A percentile compares a stretch with the other conserved stretches of the same genome.
Conservation (phyloP, 257 asterid species). For the Salvia hispanica region DNA sequence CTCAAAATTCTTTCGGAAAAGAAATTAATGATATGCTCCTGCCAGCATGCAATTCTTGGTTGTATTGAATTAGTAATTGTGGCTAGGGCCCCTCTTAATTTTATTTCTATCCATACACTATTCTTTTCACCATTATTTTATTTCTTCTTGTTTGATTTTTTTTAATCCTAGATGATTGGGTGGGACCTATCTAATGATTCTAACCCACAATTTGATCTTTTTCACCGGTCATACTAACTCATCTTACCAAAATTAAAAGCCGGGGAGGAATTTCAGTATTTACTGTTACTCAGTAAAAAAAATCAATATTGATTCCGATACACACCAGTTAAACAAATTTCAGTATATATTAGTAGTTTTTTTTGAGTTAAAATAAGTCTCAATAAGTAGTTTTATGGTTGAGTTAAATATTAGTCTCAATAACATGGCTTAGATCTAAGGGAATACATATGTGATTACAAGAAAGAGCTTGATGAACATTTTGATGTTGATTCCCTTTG, state of each 20-base stretch:
- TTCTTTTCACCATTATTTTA: not conserved
- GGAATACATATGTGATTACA: too few species aligned
- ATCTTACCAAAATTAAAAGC: conserved; percentile 2
- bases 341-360: too few species aligned
- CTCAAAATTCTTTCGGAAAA: not conserved
- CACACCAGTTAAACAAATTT: too few species aligned
- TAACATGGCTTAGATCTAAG: too few species aligned
- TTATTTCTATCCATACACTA: not conserved
- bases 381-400: too few species aligned
- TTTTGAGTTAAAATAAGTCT: too few species aligned
- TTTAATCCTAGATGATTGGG: not conserved
- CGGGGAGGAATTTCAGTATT: too few species aligned
- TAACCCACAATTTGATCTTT: not conserved
- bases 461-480: too few species aligned
- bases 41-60: conserved; percentile 29
- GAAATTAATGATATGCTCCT: not conserved
- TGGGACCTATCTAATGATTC: conserved; percentile 11
- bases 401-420: too few species aligned
- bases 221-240: not conserved
- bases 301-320: too few species aligned
- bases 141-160: not conserved
- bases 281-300: too few species aligned
- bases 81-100: conserved; percentile 14
- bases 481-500: too few species aligned
- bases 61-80: conserved; percentile 20